phyloP scores from a whole-genome alignment of 345 rosid species.

The Excoecaria cochinchinensis region DNA sequence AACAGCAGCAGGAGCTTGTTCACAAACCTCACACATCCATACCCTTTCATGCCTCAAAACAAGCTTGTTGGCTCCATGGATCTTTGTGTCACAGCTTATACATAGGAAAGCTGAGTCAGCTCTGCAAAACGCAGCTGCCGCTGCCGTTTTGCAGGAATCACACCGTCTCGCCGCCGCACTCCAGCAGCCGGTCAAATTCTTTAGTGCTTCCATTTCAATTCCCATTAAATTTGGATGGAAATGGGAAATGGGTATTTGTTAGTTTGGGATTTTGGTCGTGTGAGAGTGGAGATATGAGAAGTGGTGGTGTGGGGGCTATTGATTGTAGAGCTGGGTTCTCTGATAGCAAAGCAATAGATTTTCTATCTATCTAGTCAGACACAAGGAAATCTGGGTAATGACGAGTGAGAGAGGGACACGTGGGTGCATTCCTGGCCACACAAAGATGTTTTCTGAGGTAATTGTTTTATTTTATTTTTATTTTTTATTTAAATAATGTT shows the following conservation, averaged over 20 bases:
- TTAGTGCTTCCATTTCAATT: conserved; percentile 11
- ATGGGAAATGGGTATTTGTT: neutral
- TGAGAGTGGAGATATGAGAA: neutral
- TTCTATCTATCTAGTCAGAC: conserved; percentile 34
- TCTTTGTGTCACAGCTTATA: conserved; percentile 32
- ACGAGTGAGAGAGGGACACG: conserved; percentile 34
- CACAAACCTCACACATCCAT: conserved; percentile 47
- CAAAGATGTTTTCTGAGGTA: neutral
- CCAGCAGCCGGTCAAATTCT: conserved; percentile 22
- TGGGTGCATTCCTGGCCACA: conserved; percentile 37
- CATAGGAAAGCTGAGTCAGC: conserved; percentile 42
- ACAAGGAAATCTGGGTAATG: conserved; percentile 24
- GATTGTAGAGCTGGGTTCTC: conserved; percentile 20
- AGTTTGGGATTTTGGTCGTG: neutral
- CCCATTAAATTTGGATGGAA: conserved; percentile 14
- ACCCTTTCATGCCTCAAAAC: conserved; percentile 34
- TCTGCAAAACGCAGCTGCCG: conserved; percentile 36
- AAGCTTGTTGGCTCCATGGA: conserved; percentile 30
- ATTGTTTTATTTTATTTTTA: neutral
- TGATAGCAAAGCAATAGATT: conserved; percentile 28
- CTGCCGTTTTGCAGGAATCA: conserved; percentile 36
- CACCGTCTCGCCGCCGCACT: conserved; percentile 29
- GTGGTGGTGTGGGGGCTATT: conserved; percentile 1
- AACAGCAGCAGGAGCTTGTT: conserved; percentile 46
- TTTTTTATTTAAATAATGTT: conserved; percentile 19